Conservation (phyloP, 805 yeast species). For the Ogataea chonburiensis region DNA sequence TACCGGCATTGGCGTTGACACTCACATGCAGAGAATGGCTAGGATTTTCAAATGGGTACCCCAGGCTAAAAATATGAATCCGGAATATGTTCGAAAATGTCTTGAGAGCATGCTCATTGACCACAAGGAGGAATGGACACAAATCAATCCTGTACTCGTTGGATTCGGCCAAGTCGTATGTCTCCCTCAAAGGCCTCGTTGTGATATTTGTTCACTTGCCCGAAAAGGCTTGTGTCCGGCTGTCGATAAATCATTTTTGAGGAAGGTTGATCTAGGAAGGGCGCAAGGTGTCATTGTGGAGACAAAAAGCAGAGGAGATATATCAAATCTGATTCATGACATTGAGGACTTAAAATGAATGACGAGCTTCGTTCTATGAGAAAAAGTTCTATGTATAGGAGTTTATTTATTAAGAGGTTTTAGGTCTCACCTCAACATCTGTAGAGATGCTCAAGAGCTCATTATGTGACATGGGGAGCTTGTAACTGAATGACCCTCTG, state of each 20-base stretch:
- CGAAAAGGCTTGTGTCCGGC: slow-evolving; percentile 55
- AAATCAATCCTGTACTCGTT: slow-evolving; percentile 80
- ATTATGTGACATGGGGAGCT: slow-evolving; percentile 28
- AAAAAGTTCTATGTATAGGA: background rate
- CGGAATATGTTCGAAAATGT: slow-evolving; percentile 70
- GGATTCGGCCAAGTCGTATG: slow-evolving; percentile 94
- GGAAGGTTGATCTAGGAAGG: slow-evolving; percentile 27
- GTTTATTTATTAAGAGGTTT: background rate
- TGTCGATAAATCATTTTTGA: slow-evolving; percentile 47
- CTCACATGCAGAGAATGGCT: slow-evolving; percentile 79
- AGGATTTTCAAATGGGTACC: slow-evolving; percentile 80
- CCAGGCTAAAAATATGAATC: slow-evolving; percentile 48
- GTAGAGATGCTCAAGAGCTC: slow-evolving; percentile 33
- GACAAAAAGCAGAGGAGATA: slow-evolving; percentile 42
- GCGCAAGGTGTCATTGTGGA: slow-evolving; percentile 22
- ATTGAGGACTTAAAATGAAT: slow-evolving; percentile 31
- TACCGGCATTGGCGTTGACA: slow-evolving; percentile 91
- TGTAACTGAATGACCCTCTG: slow-evolving; percentile 35
- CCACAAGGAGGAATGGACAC: slow-evolving; percentile 64
- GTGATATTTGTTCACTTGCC: slow-evolving; percentile 67
- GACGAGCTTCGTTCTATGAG: too few relatives aligned
- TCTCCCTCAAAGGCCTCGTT: slow-evolving; percentile 63
- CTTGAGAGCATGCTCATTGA: slow-evolving; percentile 73
- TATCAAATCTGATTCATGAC: slow-evolving; percentile 36
- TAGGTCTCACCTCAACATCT: slow-evolving; percentile 21